Percentiles rank a stretch among this genome's conserved stretches.
phyloP scores from a whole-genome alignment of 495 filamentous ascomycete genomes.

The Penicillium ochrochloron region DNA sequence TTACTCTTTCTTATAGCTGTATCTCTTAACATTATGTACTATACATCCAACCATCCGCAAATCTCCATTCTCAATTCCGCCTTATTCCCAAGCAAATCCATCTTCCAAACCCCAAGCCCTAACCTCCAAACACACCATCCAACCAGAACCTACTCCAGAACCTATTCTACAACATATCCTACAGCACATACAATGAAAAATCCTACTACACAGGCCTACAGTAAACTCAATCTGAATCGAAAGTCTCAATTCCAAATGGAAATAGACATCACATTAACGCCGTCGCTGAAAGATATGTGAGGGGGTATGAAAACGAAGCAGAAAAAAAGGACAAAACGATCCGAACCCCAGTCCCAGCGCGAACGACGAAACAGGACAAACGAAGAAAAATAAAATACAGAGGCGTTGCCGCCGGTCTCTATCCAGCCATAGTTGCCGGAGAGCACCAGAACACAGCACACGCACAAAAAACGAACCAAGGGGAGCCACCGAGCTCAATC shows the following conservation, averaged over 20 bases:
- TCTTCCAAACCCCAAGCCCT: not conserved
- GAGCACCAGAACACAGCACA: not conserved
- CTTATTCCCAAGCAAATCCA: not conserved
- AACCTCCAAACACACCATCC: not conserved
- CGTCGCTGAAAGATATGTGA: slow-evolving; percentile 20
- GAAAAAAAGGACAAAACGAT: not conserved
- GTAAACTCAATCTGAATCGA: not conserved
- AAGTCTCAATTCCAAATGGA: not conserved
- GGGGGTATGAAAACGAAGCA: not conserved
- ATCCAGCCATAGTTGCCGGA: not conserved
- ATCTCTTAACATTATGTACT: not conserved
- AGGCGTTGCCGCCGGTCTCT: not conserved
- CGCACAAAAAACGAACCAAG: no score
- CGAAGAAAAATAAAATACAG: not conserved
- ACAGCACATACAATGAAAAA: not conserved
- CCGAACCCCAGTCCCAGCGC: no score
- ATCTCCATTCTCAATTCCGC: no score
- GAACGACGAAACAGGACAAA: no score
- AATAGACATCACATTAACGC: slow-evolving; percentile 10
- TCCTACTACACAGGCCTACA: not conserved
- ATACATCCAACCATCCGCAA: not conserved
- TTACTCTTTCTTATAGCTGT: not conserved
- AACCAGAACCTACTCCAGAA: not conserved
- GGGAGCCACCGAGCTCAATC: not conserved
- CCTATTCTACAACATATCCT: not conserved